These are phyloP conservation scores for Musa troglodytarum DNA, from an alignment of 176 grass and related monocot genomes.

Conservation along the genomic window DNA sequence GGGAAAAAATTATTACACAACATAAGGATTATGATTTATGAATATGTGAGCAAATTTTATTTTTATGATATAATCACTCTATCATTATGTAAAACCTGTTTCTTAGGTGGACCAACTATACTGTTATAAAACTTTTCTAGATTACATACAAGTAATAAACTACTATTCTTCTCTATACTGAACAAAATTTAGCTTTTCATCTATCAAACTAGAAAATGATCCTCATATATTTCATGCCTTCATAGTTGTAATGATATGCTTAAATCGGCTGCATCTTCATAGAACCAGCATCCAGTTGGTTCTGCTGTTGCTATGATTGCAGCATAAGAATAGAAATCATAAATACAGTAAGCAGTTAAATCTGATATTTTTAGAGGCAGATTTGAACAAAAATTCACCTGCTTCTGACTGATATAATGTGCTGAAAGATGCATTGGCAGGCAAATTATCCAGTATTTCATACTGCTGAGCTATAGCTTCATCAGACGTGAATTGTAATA, in stretches of 20 bases:
- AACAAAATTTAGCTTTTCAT: neutral
- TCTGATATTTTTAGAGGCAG: neutral
- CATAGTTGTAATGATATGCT: neutral
- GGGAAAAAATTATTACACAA: neutral
- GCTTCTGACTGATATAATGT: constrained; percentile 7
- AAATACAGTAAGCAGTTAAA: neutral
- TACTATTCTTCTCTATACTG: neutral
- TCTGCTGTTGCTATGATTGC: neutral
- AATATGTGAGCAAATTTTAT: no score
- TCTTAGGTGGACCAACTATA: neutral
- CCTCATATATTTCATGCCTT: neutral
- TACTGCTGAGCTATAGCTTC: constrained; percentile 65
- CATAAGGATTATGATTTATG: neutral
- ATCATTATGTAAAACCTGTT: no score
- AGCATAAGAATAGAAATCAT: neutral
- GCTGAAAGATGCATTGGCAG: constrained; percentile 24
- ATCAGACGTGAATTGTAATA: constrained; percentile 38
- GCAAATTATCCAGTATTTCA: constrained; percentile 50
- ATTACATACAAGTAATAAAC: neutral
- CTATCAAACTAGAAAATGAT: neutral
- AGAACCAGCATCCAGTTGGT: constrained; percentile 1
- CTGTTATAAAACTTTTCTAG: neutral
- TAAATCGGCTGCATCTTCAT: neutral
- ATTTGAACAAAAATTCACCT: constrained; percentile 26
- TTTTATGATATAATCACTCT: no score